Evolutionary conservation across 768 basidiomycete genomes (phyloP), one percentile per base, ranked within the genome.

Genomic region (Infundibulicybe gibba): DNA sequence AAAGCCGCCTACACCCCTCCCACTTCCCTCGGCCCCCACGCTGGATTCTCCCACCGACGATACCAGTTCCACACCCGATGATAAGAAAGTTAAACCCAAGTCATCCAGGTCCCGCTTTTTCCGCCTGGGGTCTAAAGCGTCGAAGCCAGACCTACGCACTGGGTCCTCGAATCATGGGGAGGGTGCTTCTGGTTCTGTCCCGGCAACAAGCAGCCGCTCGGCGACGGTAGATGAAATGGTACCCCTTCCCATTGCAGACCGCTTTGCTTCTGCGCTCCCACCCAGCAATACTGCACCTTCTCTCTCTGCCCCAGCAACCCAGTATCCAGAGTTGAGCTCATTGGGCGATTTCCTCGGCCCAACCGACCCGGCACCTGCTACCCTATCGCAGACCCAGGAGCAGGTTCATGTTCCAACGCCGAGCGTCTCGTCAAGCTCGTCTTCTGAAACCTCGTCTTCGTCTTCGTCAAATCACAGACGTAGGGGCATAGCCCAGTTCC

Each of bases 161-260:
- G 25, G 25, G 8, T 8, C 25, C 25, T 25, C 25, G 3, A 25
- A 25, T 25, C 25, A 4, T 25, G 25, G 8, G 8, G 4, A 25
- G 25, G 25, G 25, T 25, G 25, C 25, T 8, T 25, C 25, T 8
- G 25, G 4, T 25, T 25, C 25, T 25, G 25, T 25, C 25, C 25
- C 25, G 56, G n/a, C 61, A 65, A 10, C 59, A 58, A 5, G 44
- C 45, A 15, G 65, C 58, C 53, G 61, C 12, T 32, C 47, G 10
- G 25, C 44, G 6, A 42, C 51, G 14, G 58, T 58, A 17, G 65
- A 54, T 41, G 64, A 65, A 33, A 54, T 61, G 1, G 55, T 71
- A 30, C 55, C 63, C 6, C 65, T 77, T 16, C 76, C 77, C 17
- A 77, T 78, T 46, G 76, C 76, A 3, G 70, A 64, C 14, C 61